Evolutionary conservation across 169 alveolate genomes (phyloP).

Genomic region (Plasmodium blacklocki): DNA sequence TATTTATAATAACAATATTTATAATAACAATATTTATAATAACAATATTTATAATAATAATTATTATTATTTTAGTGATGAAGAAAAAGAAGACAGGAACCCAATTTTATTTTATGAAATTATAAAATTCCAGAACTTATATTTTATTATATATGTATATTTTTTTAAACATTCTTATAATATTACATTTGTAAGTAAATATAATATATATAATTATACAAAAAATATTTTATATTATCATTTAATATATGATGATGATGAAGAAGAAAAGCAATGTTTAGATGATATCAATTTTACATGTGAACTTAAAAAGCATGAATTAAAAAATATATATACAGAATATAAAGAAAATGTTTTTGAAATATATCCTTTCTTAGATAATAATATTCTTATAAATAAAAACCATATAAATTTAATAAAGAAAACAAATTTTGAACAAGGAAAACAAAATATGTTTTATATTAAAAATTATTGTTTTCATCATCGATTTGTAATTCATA

Average conservation of each 20-base stretch:
- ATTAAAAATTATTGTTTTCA: conserved; percentile 64
- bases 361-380: conserved; percentile 2
- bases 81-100: neutral
- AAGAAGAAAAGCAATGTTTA: conserved; percentile 24
- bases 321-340: conserved; percentile 13
- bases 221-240: conserved; percentile 22
- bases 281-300: conserved; percentile 16
- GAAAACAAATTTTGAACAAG: conserved; percentile 1
- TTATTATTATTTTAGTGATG: neutral
- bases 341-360: conserved; percentile 25
- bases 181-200: conserved; percentile 31
- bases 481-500: conserved; percentile 15
- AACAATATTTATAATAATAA: neutral
- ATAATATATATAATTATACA: conserved; percentile 38
- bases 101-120: conserved; percentile 24
- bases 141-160: conserved; percentile 34
- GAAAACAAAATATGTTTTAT: conserved; percentile 2
- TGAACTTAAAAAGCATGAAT: conserved; percentile 27
- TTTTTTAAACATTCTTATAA: conserved; percentile 1
- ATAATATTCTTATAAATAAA: neutral
- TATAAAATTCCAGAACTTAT: conserved; percentile 15
- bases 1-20: neutral
- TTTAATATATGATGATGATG: neutral
- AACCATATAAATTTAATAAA: conserved; percentile 12
- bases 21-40: neutral